These are phyloP conservation scores for Ceraceosorus bombacis DNA, from an alignment of 1,284 basidiomycete species.

Conservation along the genomic window DNA sequence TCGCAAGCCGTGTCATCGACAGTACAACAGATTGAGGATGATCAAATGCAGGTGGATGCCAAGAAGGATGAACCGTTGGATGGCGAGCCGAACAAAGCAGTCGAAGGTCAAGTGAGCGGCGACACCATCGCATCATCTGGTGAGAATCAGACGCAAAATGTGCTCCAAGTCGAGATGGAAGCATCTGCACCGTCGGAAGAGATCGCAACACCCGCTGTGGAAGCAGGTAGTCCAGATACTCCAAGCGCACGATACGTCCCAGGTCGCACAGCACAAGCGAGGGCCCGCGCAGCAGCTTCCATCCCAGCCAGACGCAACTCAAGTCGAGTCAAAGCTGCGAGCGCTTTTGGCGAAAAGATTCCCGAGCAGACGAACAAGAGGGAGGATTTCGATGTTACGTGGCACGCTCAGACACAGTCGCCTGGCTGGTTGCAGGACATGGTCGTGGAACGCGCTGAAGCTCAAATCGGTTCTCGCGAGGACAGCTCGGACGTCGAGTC, in stretches of 20 bases:
- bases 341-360: conserved; percentile 1
- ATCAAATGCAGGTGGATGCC: too few species aligned
- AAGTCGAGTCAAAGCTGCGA: not conserved
- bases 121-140: not conserved
- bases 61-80: too few species aligned
- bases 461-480: too few species aligned
- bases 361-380: not conserved
- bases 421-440: too few species aligned
- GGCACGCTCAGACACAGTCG: not conserved
- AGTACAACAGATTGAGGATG: not conserved
- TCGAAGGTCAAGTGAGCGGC: not conserved
- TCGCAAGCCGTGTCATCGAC: not conserved
- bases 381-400: not conserved
- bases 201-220: not conserved
- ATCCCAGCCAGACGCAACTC: not conserved
- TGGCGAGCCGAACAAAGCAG: not conserved
- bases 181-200: not conserved
- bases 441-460: too few species aligned
- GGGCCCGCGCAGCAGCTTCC: not conserved
- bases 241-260: too few species aligned
- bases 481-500: too few species aligned
- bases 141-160: not conserved
- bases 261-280: not conserved
- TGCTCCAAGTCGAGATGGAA: not conserved
- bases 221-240: too few species aligned